Conservation (phyloP, 345 rosid genomes). For the Excoecaria cochinchinensis region DNA sequence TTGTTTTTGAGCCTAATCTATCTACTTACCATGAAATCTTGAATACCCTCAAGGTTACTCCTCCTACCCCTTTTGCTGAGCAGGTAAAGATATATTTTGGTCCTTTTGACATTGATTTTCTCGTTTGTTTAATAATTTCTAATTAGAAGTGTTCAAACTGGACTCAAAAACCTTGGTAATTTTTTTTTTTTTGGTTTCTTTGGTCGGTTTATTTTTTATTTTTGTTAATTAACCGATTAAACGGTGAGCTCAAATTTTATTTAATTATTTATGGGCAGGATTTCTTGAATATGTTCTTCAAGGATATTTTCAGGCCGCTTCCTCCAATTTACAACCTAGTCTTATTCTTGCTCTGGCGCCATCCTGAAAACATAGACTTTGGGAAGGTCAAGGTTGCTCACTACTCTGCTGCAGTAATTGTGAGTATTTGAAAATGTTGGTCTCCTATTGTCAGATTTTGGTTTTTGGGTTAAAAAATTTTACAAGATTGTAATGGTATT, state of each 20-base stretch:
- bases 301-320: constrained; percentile 65
- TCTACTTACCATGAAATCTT: constrained; percentile 53
- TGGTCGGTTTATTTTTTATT: too few species aligned
- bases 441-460: not conserved
- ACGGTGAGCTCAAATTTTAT: too few species aligned
- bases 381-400: constrained; percentile 70
- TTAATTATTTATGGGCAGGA: constrained; percentile 39
- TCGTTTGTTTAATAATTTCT: too few species aligned
- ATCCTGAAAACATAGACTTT: constrained; percentile 70
- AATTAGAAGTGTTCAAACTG: too few species aligned
- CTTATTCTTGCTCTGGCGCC: constrained; percentile 87
- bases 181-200: too few species aligned
- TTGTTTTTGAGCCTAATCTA: constrained; percentile 63
- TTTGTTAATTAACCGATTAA: too few species aligned
- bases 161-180: too few species aligned
- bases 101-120: not conserved
- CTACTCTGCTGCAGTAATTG: constrained; percentile 68
- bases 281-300: constrained; percentile 79
- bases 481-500: not conserved
- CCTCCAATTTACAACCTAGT: constrained; percentile 70
- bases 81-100: constrained; percentile 34
- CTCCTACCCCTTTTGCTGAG: constrained; percentile 77
- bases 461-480: too few species aligned
- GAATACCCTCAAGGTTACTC: constrained; percentile 41
- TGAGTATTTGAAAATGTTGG: constrained; percentile 30